Conservation (phyloP, 176 grass and related monocot genomes). For the Ensete glaucum region DNA sequence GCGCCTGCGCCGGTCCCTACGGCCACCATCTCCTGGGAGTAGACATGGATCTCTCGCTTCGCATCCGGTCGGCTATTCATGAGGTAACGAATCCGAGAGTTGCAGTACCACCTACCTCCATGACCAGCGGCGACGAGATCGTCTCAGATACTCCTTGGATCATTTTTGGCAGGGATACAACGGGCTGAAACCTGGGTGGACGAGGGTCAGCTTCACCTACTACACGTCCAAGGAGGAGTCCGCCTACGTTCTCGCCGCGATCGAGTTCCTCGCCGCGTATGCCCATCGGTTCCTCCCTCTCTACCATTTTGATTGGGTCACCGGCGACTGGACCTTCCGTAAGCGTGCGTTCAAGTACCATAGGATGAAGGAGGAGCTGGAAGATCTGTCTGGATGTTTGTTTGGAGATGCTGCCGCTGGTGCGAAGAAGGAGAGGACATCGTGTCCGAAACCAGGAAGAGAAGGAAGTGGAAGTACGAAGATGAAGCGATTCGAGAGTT, state of each 20-base stretch:
- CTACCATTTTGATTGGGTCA: slow-evolving; percentile 59
- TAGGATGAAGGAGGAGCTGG: slow-evolving; percentile 24
- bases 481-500: slow-evolving; percentile 26
- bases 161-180: slow-evolving; percentile 40
- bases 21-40: slow-evolving; percentile 55
- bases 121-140: not conserved
- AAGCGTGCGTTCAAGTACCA: slow-evolving; percentile 35
- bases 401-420: not conserved
- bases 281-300: slow-evolving; percentile 52
- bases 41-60: slow-evolving; percentile 33
- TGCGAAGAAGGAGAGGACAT: not conserved
- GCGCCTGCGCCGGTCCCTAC: slow-evolving; percentile 60
- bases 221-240: slow-evolving; percentile 61
- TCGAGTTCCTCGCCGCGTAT: slow-evolving; percentile 48
- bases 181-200: slow-evolving; percentile 86
- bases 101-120: too few relatives aligned
- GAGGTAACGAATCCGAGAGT: slow-evolving; percentile 16
- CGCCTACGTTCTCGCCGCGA: slow-evolving; percentile 38
- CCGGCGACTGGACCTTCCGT: slow-evolving; percentile 49
- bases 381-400: not conserved
- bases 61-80: slow-evolving; percentile 44
- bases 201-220: slow-evolving; percentile 61
- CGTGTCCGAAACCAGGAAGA: not conserved
- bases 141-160: too few relatives aligned
- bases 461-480: not conserved